A percentile compares a stretch with the other conserved stretches of the same genome.
Conservation (phyloP, 495 filamentous ascomycete species). For the Neurospora sp. region DNA sequence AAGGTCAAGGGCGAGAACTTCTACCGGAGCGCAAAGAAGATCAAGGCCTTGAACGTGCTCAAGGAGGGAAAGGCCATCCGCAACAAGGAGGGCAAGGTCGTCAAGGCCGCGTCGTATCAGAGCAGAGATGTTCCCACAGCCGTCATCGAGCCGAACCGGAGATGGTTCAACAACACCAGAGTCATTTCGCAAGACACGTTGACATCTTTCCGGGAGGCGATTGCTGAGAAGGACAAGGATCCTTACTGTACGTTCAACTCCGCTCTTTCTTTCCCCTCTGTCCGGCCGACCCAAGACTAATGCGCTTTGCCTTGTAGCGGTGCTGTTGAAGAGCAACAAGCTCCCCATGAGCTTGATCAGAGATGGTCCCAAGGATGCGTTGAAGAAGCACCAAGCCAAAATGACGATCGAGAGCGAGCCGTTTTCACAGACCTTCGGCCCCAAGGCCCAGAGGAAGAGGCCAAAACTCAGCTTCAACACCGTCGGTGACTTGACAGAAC, state of each 20-base stretch:
- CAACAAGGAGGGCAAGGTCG: conserved; percentile 64
- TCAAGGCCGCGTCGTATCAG: conserved; percentile 77
- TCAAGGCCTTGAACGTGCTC: conserved; percentile 75
- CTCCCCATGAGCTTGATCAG: conserved; percentile 30
- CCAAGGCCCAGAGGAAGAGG: conserved; percentile 84
- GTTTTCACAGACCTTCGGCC: conserved; percentile 84
- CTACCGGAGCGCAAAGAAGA: conserved; percentile 65
- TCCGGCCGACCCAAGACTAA: background rate
- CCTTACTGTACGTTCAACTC: conserved; percentile 47
- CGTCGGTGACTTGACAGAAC: conserved; percentile 70
- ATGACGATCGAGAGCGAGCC: conserved; percentile 81
- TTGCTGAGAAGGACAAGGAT: conserved; percentile 79
- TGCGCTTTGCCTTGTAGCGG: conserved; percentile 30
- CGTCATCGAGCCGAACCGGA: conserved; percentile 85
- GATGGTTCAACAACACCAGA: conserved; percentile 53
- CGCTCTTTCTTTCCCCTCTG: no score
- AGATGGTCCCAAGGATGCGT: conserved; percentile 48
- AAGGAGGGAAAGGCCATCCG: conserved; percentile 68
- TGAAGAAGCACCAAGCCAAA: conserved; percentile 90
- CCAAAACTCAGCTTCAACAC: conserved; percentile 77
- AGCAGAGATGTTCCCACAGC: conserved; percentile 62
- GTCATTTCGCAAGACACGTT: conserved; percentile 56
- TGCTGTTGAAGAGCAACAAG: conserved; percentile 89
- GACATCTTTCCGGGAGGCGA: conserved; percentile 78
- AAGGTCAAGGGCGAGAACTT: conserved; percentile 73